A percentile compares a stretch with the other conserved stretches of the same genome.
These are phyloP conservation scores for Aspergillus egyptiacus DNA, from an alignment of 495 filamentous ascomycete genomes.

Conservation along the genomic window DNA sequence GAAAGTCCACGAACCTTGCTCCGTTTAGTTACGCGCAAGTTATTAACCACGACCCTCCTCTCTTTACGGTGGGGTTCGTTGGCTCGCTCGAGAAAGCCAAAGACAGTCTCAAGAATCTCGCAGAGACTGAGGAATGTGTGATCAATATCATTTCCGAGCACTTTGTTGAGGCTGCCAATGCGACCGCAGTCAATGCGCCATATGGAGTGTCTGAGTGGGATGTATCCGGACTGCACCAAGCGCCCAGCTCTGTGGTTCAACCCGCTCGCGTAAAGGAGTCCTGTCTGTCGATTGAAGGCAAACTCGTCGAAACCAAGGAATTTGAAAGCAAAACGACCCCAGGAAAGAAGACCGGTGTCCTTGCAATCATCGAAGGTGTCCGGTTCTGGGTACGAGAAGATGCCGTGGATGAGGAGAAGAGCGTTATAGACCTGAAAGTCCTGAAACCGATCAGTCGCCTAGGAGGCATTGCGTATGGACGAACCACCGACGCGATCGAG, in stretches of 20 bases:
- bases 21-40: constrained; percentile 83
- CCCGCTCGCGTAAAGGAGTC: constrained; percentile 74
- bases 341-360: constrained; percentile 64
- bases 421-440: constrained; percentile 61
- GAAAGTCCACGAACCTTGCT: constrained; percentile 65
- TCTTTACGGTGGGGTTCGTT: constrained; percentile 75
- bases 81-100: constrained; percentile 52
- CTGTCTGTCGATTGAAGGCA: constrained; percentile 74
- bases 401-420: constrained; percentile 71
- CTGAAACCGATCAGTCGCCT: constrained; percentile 71
- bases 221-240: constrained; percentile 68
- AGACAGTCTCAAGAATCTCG: constrained; percentile 71
- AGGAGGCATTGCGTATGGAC: constrained; percentile 78
- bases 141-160: constrained; percentile 85
- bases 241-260: constrained; percentile 58
- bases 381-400: constrained; percentile 89
- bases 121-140: constrained; percentile 62
- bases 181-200: constrained; percentile 68
- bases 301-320: constrained; percentile 66
- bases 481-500: constrained; percentile 67
- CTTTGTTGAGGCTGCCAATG: constrained; percentile 85
- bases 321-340: constrained; percentile 62
- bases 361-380: constrained; percentile 79
- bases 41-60: constrained; percentile 81
- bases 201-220: constrained; percentile 78